Evolutionary conservation across 306 rosid species (phyloP).

Genomic region (Cicer chorassanicum): DNA sequence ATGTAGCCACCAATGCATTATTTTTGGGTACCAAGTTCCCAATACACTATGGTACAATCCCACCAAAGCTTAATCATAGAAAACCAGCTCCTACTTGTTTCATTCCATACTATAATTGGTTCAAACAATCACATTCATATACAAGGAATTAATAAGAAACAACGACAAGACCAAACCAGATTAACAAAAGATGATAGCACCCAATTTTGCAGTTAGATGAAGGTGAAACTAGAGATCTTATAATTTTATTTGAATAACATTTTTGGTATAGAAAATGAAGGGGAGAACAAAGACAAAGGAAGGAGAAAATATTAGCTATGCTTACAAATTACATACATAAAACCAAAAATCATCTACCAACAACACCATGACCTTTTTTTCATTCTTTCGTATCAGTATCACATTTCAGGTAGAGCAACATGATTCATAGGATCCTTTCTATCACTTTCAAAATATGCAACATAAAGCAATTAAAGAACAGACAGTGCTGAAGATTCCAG

Average conservation of each 20-base stretch:
- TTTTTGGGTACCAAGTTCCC: conserved; percentile 12
- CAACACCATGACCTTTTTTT: neutral
- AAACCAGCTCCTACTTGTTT: neutral
- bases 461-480: conserved; percentile 8
- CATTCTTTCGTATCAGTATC: neutral
- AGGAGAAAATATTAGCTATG: neutral
- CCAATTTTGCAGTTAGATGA: conserved; percentile 1
- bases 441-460: conserved; percentile 27
- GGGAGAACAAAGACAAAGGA: conserved; percentile 21
- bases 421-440: conserved; percentile 1
- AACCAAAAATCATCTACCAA: conserved; percentile 18
- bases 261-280: conserved; percentile 1
- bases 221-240: neutral
- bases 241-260: neutral
- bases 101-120: conserved; percentile 3
- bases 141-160: neutral
- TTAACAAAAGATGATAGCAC: neutral
- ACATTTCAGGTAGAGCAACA: conserved; percentile 32
- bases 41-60: conserved; percentile 20
- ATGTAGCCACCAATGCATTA: conserved; percentile 14
- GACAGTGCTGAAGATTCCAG: conserved; percentile 21
- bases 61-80: neutral
- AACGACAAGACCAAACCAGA: conserved; percentile 14
- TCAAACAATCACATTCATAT: neutral
- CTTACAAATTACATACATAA: neutral